These are phyloP conservation scores for Monosporozyma yasuniensis DNA, from an alignment of 805 yeast species.

Conservation along the genomic window DNA sequence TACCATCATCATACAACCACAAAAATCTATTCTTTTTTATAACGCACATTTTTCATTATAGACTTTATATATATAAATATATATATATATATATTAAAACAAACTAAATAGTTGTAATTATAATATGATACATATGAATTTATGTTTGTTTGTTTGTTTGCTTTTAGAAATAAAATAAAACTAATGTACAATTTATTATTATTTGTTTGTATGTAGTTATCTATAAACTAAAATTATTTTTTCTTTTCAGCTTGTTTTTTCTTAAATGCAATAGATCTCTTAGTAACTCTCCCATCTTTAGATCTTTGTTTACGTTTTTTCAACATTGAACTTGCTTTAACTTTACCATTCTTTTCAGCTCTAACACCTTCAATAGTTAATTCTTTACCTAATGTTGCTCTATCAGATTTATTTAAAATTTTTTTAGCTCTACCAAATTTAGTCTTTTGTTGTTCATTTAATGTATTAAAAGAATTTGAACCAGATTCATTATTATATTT, in stretches of 20 bases:
- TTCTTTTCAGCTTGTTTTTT: constrained; percentile 17
- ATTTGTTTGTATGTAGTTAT: too few relatives aligned
- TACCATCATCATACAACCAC: too few relatives aligned
- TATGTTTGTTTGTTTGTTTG: too few relatives aligned
- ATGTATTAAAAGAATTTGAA: constrained; percentile 19
- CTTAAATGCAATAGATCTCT: constrained; percentile 37
- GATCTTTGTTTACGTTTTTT: constrained; percentile 42
- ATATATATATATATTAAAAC: too few relatives aligned
- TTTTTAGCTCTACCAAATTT: constrained; percentile 71
- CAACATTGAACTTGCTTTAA: constrained; percentile 44
- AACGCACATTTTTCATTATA: too few relatives aligned
- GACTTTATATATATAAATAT: too few relatives aligned
- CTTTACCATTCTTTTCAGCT: constrained; percentile 58
- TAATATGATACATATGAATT: background rate
- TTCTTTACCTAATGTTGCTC: constrained; percentile 52
- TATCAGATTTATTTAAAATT: constrained; percentile 71
- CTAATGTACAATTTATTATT: background rate
- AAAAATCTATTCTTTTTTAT: too few relatives aligned
- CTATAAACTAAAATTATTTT: constrained; percentile 1
- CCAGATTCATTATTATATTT: constrained; percentile 7
- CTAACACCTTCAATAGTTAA: constrained; percentile 64
- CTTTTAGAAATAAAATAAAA: background rate
- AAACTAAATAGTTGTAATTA: too few relatives aligned
- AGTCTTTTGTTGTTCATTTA: constrained; percentile 64
- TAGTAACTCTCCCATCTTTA: constrained; percentile 39